These are phyloP conservation scores for Solioccasus polychromus DNA, from an alignment of 768 basidiomycete genomes.

Conservation along the genomic window DNA sequence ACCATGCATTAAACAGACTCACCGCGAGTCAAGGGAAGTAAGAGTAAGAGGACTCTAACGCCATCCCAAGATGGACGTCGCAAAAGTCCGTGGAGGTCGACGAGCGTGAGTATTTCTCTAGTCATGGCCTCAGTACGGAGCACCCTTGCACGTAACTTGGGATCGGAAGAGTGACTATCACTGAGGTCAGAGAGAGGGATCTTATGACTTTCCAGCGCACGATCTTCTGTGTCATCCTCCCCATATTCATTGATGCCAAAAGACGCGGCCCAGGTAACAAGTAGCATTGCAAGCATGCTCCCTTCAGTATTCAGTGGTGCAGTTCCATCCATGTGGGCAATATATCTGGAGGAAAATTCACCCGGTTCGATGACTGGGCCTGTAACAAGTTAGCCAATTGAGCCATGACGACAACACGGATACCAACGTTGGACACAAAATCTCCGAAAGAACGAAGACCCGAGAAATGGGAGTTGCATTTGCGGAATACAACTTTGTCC, in stretches of 20 bases:
- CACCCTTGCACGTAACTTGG: constrained; percentile 43
- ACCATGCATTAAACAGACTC: constrained; percentile 13
- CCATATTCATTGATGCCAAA: constrained; percentile 85
- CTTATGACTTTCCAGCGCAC: constrained; percentile 2
- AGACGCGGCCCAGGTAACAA: constrained; percentile 87
- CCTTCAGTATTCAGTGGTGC: constrained; percentile 69
- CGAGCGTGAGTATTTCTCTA: constrained; percentile 70
- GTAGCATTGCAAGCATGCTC: constrained; percentile 70
- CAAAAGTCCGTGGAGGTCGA: constrained; percentile 77
- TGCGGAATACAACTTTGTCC: constrained; percentile 57
- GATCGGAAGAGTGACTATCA: constrained; percentile 32
- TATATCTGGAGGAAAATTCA: constrained; percentile 75
- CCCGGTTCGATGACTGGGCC: constrained; percentile 82
- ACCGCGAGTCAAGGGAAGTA: constrained; percentile 87
- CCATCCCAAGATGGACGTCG: constrained; percentile 87
- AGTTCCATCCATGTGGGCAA: constrained; percentile 60
- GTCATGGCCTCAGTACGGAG: constrained; percentile 66
- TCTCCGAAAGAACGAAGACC: constrained; percentile 79
- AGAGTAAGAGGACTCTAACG: constrained; percentile 70
- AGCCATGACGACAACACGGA: neutral
- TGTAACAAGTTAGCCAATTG: constrained; percentile 31
- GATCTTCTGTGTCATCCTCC: constrained; percentile 23
- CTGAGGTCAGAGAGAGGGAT: constrained; percentile 15
- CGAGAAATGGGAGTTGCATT: constrained; percentile 76
- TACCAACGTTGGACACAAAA: constrained; percentile 80